phyloP scores from a whole-genome alignment of 345 rosid genomes.

The Gossypium anomalum region DNA sequence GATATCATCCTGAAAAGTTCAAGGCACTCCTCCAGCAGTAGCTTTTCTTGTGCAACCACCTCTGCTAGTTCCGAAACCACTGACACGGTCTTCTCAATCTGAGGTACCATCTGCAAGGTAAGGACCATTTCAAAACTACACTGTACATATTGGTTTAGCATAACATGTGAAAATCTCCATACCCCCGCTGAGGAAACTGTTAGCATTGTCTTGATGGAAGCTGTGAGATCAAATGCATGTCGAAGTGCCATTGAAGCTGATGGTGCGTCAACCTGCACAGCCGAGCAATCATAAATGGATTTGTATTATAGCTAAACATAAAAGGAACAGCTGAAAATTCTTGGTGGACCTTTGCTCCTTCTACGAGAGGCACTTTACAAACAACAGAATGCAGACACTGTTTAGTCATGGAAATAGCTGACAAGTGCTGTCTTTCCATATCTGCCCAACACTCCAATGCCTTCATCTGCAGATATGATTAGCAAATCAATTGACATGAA shows the following conservation, averaged over 20 bases:
- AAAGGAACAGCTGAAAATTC: neutral
- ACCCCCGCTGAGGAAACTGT: constrained; percentile 35
- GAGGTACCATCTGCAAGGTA: constrained; percentile 11
- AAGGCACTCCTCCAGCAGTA: constrained; percentile 51
- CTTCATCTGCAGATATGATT: constrained; percentile 35
- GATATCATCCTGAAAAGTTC: constrained; percentile 50
- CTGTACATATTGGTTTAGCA: neutral
- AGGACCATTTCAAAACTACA: neutral
- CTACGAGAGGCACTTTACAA: constrained; percentile 55
- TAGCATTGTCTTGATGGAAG: constrained; percentile 39
- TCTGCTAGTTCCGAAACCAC: constrained; percentile 45
- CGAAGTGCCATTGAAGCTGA: constrained; percentile 34
- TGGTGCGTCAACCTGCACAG: constrained; percentile 40
- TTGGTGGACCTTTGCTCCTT: constrained; percentile 59
- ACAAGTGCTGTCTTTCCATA: constrained; percentile 50
- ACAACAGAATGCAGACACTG: constrained; percentile 53
- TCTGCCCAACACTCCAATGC: constrained; percentile 65
- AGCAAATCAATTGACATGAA: neutral
- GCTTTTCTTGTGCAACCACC: constrained; percentile 59
- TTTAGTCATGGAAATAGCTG: constrained; percentile 45
- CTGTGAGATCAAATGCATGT: constrained; percentile 47
- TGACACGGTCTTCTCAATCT: constrained; percentile 35
- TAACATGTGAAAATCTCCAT: constrained; percentile 15
- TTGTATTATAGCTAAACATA: neutral
- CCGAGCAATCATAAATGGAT: neutral